These are phyloP conservation scores for Epichloe elymi DNA, from an alignment of 2,329 filamentous ascomycete genomes.

Conservation along the genomic window DNA sequence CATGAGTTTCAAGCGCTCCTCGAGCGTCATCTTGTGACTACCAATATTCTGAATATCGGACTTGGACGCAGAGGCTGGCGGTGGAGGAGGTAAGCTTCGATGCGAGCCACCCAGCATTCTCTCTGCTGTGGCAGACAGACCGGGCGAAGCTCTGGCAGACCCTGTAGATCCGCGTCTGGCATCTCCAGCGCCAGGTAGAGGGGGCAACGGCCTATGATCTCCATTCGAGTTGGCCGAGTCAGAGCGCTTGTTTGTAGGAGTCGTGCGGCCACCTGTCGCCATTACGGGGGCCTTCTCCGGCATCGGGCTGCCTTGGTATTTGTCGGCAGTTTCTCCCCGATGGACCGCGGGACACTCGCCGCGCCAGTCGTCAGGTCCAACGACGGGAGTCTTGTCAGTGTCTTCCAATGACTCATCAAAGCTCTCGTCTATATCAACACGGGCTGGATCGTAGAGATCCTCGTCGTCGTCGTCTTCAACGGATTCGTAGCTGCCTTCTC, in stretches of 20 bases:
- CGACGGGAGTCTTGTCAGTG: conserved; percentile 91
- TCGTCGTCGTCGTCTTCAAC: conserved; percentile 63
- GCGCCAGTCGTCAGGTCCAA: conserved; percentile 94
- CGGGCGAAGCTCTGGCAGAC: conserved; percentile 43
- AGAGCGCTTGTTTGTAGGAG: conserved; percentile 45
- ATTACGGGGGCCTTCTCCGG: conserved; percentile 35
- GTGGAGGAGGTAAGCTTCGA: conserved; percentile 60
- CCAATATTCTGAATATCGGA: conserved; percentile 66
- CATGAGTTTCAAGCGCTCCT: conserved; percentile 79
- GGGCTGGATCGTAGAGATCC: conserved; percentile 38
- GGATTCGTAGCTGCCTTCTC: conserved; percentile 86
- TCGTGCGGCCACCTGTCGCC: conserved; percentile 27
- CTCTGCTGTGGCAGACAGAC: conserved; percentile 60
- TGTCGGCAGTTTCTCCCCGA: conserved; percentile 12
- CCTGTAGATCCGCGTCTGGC: conserved; percentile 26
- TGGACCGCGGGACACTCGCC: conserved; percentile 46
- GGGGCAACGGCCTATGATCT: conserved; percentile 74
- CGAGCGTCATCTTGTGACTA: conserved; percentile 65
- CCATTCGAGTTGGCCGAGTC: conserved; percentile 67
- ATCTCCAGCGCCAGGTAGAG: conserved; percentile 53
- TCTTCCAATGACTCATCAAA: conserved; percentile 94
- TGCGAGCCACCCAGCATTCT: conserved; percentile 52
- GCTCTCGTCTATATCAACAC: conserved; percentile 55
- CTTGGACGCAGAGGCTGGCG: conserved; percentile 55
- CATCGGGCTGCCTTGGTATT: conserved; percentile 57